Percentiles rank a stretch among this genome's conserved stretches.
phyloP scores from a whole-genome alignment of 495 filamentous ascomycete species.

The Penicillium roqueforti region DNA sequence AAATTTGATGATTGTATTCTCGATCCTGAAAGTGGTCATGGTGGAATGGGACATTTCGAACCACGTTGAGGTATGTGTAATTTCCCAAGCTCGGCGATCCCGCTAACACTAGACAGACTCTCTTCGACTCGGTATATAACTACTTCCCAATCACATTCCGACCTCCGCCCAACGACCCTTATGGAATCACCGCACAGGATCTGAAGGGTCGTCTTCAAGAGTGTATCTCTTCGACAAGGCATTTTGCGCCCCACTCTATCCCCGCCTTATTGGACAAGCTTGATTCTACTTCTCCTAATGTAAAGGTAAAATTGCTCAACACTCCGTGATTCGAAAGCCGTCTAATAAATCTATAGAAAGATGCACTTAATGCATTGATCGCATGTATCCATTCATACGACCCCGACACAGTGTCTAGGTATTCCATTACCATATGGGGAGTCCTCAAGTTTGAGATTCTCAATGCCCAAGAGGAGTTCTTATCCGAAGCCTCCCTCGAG shows the following conservation, averaged over 20 bases:
- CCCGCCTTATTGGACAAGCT: slow-evolving; percentile 70
- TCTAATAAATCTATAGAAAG: slow-evolving; percentile 51
- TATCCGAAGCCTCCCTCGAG: slow-evolving; percentile 58
- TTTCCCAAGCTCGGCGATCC: slow-evolving; percentile 42
- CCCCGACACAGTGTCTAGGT: slow-evolving; percentile 58
- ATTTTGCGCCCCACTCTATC: slow-evolving; percentile 66
- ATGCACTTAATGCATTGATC: slow-evolving; percentile 63
- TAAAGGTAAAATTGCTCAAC: slow-evolving; percentile 49
- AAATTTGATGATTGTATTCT: slow-evolving; percentile 76
- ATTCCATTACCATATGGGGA: slow-evolving; percentile 69
- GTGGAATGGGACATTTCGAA: slow-evolving; percentile 66
- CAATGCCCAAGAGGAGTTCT: slow-evolving; percentile 66
- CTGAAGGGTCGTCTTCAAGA: slow-evolving; percentile 65
- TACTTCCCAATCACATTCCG: slow-evolving; percentile 78
- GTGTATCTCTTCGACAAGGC: slow-evolving; percentile 64
- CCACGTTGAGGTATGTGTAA: slow-evolving; percentile 54
- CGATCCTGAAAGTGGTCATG: slow-evolving; percentile 66
- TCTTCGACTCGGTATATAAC: slow-evolving; percentile 73
- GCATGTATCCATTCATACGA: slow-evolving; percentile 60
- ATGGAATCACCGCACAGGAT: slow-evolving; percentile 69
- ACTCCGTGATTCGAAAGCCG: background rate
- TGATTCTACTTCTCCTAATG: slow-evolving; percentile 69
- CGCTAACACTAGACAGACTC: slow-evolving; percentile 41
- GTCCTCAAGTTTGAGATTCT: slow-evolving; percentile 73
- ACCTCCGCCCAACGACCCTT: slow-evolving; percentile 71